phyloP scores from a whole-genome alignment of 352 stramenopile species.

The Phytophthora tubulina region DNA sequence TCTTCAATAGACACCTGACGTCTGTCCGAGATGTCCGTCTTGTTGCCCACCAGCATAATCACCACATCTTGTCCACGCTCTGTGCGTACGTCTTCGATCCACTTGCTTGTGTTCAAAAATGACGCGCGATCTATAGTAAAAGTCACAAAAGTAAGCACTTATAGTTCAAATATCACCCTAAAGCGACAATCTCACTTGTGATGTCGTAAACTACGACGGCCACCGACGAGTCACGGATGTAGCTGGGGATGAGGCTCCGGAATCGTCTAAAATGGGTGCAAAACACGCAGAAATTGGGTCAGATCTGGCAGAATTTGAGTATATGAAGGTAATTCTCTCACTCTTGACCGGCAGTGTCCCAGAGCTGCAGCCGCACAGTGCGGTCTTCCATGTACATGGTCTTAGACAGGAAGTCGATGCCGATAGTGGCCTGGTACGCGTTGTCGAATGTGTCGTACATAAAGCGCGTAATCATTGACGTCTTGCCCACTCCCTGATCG shows the following conservation, averaged over 20 bases:
- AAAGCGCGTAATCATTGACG: slow-evolving; percentile 99
- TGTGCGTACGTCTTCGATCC: slow-evolving; percentile 99
- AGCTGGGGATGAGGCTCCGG: slow-evolving; percentile 95
- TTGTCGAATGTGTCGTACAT: slow-evolving; percentile 99
- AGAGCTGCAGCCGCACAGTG: slow-evolving; percentile 98
- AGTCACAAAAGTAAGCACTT: background rate
- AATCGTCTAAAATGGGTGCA: slow-evolving; percentile 75
- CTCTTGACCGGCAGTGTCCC: slow-evolving; percentile 99
- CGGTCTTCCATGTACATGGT: slow-evolving; percentile 99
- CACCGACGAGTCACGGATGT: slow-evolving; percentile 99
- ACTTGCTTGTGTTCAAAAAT: slow-evolving; percentile 99
- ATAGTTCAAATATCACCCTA: background rate
- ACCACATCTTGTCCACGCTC: slow-evolving; percentile 99
- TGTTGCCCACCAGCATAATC: slow-evolving; percentile 99
- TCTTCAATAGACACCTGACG: slow-evolving; percentile 98
- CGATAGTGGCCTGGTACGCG: slow-evolving; percentile 99
- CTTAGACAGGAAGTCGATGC: slow-evolving; percentile 99
- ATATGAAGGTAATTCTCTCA: slow-evolving; percentile 39
- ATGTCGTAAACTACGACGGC: slow-evolving; percentile 99
- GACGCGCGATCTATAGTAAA: slow-evolving; percentile 89
- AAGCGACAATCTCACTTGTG: slow-evolving; percentile 84
- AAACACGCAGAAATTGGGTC: slow-evolving; percentile 7
- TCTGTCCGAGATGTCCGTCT: slow-evolving; percentile 99
- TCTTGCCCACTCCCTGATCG: slow-evolving; percentile 99
- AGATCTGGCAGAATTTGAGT: background rate